Conservation (phyloP, 2,329 filamentous ascomycete species). For the Diaporthe australafricana region DNA sequence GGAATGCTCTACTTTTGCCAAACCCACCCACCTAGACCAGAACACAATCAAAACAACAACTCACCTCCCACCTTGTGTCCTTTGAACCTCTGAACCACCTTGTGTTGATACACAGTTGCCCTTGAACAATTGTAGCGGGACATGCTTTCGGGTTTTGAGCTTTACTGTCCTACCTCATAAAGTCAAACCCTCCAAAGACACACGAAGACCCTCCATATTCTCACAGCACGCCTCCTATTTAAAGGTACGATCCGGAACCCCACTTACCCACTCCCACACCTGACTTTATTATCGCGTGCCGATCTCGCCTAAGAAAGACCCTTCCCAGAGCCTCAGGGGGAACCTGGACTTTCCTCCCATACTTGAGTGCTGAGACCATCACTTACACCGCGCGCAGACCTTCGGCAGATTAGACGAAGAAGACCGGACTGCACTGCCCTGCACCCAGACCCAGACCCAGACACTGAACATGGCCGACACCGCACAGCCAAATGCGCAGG, state of each 20-base stretch:
- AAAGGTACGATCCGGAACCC: constrained; percentile 35
- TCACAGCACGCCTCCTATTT: not conserved
- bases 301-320: constrained; percentile 33
- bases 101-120: not conserved
- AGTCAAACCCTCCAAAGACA: not conserved
- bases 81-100: not conserved
- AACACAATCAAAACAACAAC: constrained; percentile 1
- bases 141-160: not conserved
- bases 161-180: not conserved
- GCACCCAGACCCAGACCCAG: too few relatives aligned
- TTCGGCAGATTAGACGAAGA: constrained; percentile 6
- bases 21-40: not conserved
- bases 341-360: not conserved
- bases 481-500: constrained; percentile 47
- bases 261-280: constrained; percentile 32
- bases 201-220: not conserved
- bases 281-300: constrained; percentile 31
- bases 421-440: not conserved
- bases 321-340: constrained; percentile 26
- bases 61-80: not conserved
- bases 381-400: constrained; percentile 16
- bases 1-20: not conserved
- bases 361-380: not conserved
- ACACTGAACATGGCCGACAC: constrained; percentile 33
- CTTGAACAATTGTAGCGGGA: not conserved